These are phyloP conservation scores for Pseudogymnoascus sp. DNA, from an alignment of 2,329 filamentous ascomycete species.

Conservation along the genomic window DNA sequence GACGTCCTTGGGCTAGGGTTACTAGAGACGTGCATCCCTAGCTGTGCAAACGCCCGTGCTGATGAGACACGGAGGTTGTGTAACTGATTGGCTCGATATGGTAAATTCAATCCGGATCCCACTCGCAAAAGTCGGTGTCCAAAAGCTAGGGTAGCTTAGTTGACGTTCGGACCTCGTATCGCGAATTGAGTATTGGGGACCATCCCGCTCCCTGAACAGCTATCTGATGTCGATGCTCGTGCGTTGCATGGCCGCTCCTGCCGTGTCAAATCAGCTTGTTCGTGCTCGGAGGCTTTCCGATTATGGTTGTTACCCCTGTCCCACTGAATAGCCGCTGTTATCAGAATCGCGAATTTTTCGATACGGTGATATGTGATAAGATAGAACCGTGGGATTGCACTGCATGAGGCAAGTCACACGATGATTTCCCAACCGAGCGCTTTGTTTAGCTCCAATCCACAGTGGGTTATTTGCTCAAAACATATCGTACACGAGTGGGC, in stretches of 20 bases:
- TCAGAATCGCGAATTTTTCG: neutral
- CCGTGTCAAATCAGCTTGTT: neutral
- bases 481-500: neutral
- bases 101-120: neutral
- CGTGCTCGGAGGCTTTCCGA: neutral
- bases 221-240: neutral
- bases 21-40: neutral
- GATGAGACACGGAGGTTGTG: neutral
- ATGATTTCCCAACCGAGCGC: neutral
- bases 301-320: neutral
- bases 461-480: neutral
- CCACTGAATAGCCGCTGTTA: neutral
- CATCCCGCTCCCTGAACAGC: neutral
- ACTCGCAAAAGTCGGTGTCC: neutral
- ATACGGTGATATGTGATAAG: neutral
- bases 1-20: neutral
- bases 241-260: neutral
- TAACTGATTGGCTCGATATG: neutral
- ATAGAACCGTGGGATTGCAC: neutral
- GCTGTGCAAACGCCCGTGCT: neutral
- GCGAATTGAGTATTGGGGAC: neutral
- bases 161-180: neutral
- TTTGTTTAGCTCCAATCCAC: neutral
- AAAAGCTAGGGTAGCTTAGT: neutral
- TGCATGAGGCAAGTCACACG: conserved; percentile 3